These are phyloP conservation scores for Lablab purpureus DNA, from an alignment of 306 rosid genomes.

Conservation along the genomic window DNA sequence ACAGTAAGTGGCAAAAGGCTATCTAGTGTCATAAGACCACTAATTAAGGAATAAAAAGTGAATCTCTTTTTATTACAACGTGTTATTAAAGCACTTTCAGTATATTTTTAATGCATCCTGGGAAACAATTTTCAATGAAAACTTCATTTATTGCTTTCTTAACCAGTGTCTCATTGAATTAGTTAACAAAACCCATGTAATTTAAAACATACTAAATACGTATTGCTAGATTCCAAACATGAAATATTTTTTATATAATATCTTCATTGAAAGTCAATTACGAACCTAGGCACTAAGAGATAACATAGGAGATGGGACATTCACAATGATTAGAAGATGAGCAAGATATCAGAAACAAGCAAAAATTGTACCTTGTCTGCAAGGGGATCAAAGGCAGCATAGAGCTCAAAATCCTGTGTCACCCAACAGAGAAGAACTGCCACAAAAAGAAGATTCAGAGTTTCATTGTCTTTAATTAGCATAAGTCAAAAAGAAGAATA, in stretches of 20 bases:
- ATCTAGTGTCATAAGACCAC: neutral
- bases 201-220: constrained; percentile 14
- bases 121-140: neutral
- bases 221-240: constrained; percentile 14
- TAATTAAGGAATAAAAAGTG: neutral
- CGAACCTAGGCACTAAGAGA: constrained; percentile 21
- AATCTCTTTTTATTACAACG: neutral
- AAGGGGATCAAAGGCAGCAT: constrained; percentile 99
- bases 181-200: neutral
- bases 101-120: neutral
- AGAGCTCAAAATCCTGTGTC: constrained; percentile 97
- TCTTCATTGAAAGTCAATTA: constrained; percentile 29
- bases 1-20: neutral
- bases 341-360: constrained; percentile 22
- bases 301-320: neutral
- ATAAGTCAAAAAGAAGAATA: neutral
- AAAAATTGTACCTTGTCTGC: constrained; percentile 80
- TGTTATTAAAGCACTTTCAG: neutral
- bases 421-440: constrained; percentile 99
- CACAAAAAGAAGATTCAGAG: constrained; percentile 37
- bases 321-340: constrained; percentile 19
- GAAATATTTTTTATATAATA: neutral
- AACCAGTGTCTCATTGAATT: neutral
- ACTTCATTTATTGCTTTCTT: neutral
- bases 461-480: constrained; percentile 32